Evolutionary conservation across 768 basidiomycete species (phyloP).

Genomic region (Coprinopsis strossmayeri): DNA sequence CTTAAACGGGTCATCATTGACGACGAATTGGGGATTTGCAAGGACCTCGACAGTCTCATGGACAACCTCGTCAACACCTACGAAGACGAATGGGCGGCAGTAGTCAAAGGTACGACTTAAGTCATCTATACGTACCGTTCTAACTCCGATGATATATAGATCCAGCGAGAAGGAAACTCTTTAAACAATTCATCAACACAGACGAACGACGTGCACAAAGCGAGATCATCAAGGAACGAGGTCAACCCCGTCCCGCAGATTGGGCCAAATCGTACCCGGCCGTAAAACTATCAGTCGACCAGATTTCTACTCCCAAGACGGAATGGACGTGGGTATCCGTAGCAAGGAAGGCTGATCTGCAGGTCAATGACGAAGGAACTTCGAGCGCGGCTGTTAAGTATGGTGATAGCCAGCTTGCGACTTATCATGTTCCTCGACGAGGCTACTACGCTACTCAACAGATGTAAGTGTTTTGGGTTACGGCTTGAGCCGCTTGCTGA

Average conservation of each 20-base stretch:
- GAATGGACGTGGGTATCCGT: conserved; percentile 55
- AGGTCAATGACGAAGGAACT: conserved; percentile 35
- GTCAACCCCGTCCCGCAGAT: conserved; percentile 57
- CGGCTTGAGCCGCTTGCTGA: no score
- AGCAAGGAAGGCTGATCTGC: conserved; percentile 42
- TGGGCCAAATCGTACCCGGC: conserved; percentile 57
- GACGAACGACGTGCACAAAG: conserved; percentile 35
- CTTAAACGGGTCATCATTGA: conserved; percentile 59
- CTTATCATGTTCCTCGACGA: conserved; percentile 55
- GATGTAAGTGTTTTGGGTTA: no score
- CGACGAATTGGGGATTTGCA: conserved; percentile 68
- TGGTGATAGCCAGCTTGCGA: conserved; percentile 59
- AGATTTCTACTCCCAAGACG: conserved; percentile 35
- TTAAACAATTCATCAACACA: conserved; percentile 65
- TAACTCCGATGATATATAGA: conserved; percentile 19
- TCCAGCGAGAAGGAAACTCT: conserved; percentile 39
- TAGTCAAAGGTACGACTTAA: conserved; percentile 35
- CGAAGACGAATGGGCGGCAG: conserved; percentile 63
- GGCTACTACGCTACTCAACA: conserved; percentile 67
- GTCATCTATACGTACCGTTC: conserved; percentile 13
- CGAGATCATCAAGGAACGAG: conserved; percentile 54
- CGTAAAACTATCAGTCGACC: conserved; percentile 32
- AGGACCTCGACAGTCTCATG: conserved; percentile 62
- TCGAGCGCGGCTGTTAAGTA: conserved; percentile 53
- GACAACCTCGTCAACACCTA: conserved; percentile 58